Evolutionary conservation across 1,284 basidiomycete species (phyloP).

Genomic region (Melampsora americana): DNA sequence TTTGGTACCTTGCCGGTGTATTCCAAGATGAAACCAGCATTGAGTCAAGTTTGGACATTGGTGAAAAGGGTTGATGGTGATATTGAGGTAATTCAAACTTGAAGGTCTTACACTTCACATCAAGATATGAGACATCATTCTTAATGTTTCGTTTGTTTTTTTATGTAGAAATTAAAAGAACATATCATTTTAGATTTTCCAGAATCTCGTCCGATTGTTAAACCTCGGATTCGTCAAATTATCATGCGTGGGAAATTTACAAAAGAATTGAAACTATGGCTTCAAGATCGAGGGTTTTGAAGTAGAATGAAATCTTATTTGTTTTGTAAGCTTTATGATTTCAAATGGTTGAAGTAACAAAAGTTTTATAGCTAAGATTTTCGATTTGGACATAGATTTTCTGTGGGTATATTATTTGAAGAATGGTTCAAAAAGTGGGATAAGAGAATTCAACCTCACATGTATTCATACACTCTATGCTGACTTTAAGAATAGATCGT

Average conservation of each 20-base stretch:
- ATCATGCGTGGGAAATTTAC: conserved; percentile 28
- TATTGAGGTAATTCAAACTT: conserved; percentile 13
- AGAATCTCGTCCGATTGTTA: conserved; percentile 20
- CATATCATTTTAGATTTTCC: conserved; percentile 33
- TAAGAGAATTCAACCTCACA: too few relatives aligned
- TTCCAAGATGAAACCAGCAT: conserved; percentile 32
- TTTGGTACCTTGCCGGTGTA: conserved; percentile 36
- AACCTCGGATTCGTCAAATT: conserved; percentile 14
- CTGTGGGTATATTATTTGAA: too few relatives aligned
- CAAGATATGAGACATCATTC: not conserved
- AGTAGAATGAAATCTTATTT: not conserved
- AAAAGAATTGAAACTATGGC: conserved; percentile 38
- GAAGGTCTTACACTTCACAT: not conserved
- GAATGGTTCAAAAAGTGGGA: too few relatives aligned
- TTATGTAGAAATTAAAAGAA: conserved; percentile 28
- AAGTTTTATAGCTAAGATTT: too few relatives aligned
- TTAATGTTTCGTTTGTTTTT: not conserved
- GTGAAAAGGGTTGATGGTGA: conserved; percentile 32
- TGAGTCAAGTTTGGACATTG: conserved; percentile 37
- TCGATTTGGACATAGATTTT: too few relatives aligned
- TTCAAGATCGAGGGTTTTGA: conserved; percentile 44
- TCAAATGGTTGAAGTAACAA: too few relatives aligned
- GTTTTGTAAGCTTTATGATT: too few relatives aligned
- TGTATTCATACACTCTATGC: too few relatives aligned
- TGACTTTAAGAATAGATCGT: too few relatives aligned